Percentiles rank a stretch among this genome's conserved stretches.
phyloP scores from a whole-genome alignment of 257 asterid genomes.

The Coffea eugenioides region DNA sequence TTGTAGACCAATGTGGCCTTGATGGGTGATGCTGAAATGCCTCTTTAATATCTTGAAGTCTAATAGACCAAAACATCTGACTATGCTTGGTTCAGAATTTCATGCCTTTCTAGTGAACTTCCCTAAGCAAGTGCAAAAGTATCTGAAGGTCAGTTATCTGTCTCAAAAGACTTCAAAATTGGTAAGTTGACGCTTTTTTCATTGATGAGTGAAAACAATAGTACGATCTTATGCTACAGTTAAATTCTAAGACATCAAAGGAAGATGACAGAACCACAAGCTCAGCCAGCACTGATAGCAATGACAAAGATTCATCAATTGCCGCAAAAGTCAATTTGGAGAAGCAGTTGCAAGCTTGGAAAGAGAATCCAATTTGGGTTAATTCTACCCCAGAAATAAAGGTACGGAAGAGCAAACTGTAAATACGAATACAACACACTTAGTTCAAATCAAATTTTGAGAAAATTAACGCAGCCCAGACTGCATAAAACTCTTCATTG shows the following conservation, averaged over 20 bases:
- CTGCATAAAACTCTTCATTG: not conserved
- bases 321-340: constrained; percentile 45
- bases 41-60: constrained; percentile 1
- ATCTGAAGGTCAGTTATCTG: constrained; percentile 17
- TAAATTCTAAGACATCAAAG: constrained; percentile 33
- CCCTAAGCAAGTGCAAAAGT: constrained; percentile 20
- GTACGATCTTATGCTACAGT: constrained; percentile 30
- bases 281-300: constrained; percentile 22
- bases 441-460: not conserved
- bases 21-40: constrained; percentile 11
- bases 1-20: constrained; percentile 4
- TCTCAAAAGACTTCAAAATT: not conserved
- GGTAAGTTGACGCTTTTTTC: not conserved
- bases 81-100: constrained; percentile 7
- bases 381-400: constrained; percentile 62
- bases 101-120: constrained; percentile 19
- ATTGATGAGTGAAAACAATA: not conserved
- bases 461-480: not conserved
- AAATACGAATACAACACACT: not conserved
- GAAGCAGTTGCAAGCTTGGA: constrained; percentile 76
- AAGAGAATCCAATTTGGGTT: constrained; percentile 67
- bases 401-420: constrained; percentile 35
- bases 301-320: constrained; percentile 27
- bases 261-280: constrained; percentile 18
- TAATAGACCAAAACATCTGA: not conserved